phyloP scores from a whole-genome alignment of 768 basidiomycete species.

The Amyloporia xantha region DNA sequence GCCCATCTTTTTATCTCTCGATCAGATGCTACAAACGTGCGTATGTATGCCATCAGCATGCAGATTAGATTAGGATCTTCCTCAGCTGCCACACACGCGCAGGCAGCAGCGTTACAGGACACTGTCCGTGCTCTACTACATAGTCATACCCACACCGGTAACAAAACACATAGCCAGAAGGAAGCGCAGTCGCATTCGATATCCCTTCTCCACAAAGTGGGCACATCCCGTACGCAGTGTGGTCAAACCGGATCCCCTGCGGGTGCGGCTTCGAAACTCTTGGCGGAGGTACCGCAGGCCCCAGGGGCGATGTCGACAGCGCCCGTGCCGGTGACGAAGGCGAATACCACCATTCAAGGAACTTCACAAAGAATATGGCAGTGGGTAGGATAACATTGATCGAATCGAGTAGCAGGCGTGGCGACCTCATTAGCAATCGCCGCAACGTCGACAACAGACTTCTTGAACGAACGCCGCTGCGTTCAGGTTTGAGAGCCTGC shows the following conservation, averaged over 20 bases:
- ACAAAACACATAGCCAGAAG: slow-evolving; percentile 93
- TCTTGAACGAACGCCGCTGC: slow-evolving; percentile 20
- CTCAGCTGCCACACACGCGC: slow-evolving; percentile 76
- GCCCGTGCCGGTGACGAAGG: slow-evolving; percentile 80
- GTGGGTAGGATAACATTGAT: slow-evolving; percentile 75
- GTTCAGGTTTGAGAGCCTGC: slow-evolving; percentile 12
- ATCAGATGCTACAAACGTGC: slow-evolving; percentile 19
- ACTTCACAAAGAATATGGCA: slow-evolving; percentile 92
- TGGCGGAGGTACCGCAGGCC: slow-evolving; percentile 72
- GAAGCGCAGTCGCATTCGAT: slow-evolving; percentile 83
- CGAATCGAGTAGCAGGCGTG: slow-evolving; percentile 67
- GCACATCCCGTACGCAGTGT: slow-evolving; percentile 69
- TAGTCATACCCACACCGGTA: slow-evolving; percentile 86
- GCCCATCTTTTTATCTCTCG: slow-evolving; percentile 1
- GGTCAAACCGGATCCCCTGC: slow-evolving; percentile 58
- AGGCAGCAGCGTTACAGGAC: slow-evolving; percentile 82
- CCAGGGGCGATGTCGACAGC: slow-evolving; percentile 53
- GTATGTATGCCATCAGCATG: slow-evolving; percentile 10
- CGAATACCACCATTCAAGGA: slow-evolving; percentile 99
- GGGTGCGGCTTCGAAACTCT: slow-evolving; percentile 70
- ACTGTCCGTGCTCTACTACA: slow-evolving; percentile 68
- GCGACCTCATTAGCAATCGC: slow-evolving; percentile 44
- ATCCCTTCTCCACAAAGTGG: slow-evolving; percentile 69
- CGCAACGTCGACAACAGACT: slow-evolving; percentile 39
- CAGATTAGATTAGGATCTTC: slow-evolving; percentile 65